Evolutionary conservation across 441 rosid species (phyloP).

Genomic region (Adansonia rubrostipa): DNA sequence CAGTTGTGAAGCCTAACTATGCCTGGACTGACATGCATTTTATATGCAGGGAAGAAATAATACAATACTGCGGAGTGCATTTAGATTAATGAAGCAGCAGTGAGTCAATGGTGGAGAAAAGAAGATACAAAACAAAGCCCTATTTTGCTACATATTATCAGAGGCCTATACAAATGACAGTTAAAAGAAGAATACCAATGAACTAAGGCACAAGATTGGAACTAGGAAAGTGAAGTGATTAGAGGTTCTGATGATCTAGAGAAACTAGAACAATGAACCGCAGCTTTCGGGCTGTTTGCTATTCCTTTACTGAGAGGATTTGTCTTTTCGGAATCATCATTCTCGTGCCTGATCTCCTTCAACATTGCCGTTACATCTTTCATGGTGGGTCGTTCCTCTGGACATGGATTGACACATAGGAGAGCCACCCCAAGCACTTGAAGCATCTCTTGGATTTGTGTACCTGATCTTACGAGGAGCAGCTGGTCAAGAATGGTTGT

Average conservation of each 20-base stretch:
- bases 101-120: background rate
- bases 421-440: conserved; percentile 86
- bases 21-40: background rate
- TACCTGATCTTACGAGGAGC: conserved; percentile 52
- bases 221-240: conserved; percentile 50
- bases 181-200: conserved; percentile 32
- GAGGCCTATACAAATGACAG: conserved; percentile 37
- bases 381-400: conserved; percentile 85
- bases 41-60: background rate
- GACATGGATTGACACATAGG: conserved; percentile 66
- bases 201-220: conserved; percentile 28
- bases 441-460: conserved; percentile 79
- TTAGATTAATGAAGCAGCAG: conserved; percentile 20
- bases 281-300: conserved; percentile 37
- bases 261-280: conserved; percentile 63
- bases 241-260: conserved; percentile 68
- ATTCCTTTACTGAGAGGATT: conserved; percentile 37
- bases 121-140: too few relatives aligned
- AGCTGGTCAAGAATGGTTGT: background rate
- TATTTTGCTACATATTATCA: too few relatives aligned
- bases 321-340: conserved; percentile 53
- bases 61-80: background rate
- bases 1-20: conserved; percentile 8
- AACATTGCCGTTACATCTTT: conserved; percentile 84
- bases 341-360: conserved; percentile 64